Conservation (phyloP, 176 grass and related monocot species). For the bread wheat (Triticum aestivum) region DNA sequence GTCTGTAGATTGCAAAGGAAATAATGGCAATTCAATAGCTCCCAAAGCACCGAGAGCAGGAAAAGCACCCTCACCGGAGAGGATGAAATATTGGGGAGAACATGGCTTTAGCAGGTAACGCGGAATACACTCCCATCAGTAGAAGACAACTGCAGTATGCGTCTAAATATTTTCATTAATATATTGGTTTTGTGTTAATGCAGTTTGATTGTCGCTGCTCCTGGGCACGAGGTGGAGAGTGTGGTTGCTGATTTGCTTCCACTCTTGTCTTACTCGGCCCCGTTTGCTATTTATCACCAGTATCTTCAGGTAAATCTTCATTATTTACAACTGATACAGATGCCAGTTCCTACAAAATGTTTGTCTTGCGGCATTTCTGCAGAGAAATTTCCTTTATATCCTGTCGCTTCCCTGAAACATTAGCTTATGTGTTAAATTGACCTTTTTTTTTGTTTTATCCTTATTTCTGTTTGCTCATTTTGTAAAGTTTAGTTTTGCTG, state of each 20-base stretch:
- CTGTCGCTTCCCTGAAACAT: not conserved
- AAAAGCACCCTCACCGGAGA: constrained; percentile 55
- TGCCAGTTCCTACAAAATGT: too few relatives aligned
- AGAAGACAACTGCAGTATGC: not conserved
- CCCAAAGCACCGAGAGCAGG: constrained; percentile 52
- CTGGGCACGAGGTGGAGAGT: constrained; percentile 62
- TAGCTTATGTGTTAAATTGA: not conserved
- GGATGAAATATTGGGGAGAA: constrained; percentile 72
- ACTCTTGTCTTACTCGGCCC: constrained; percentile 83
- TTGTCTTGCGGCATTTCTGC: not conserved
- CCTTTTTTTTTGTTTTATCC: not conserved
- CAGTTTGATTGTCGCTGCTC: constrained; percentile 91
- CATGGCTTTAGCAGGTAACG: constrained; percentile 87
- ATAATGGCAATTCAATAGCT: constrained; percentile 32
- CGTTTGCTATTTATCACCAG: constrained; percentile 92
- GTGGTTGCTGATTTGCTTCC: constrained; percentile 81
- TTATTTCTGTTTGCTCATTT: constrained; percentile 1
- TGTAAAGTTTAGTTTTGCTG: constrained; percentile 15
- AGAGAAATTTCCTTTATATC: not conserved
- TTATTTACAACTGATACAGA: too few relatives aligned
- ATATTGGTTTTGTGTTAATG: constrained; percentile 28
- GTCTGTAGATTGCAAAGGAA: constrained; percentile 43
- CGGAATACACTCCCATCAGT: not conserved
- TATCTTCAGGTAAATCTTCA: constrained; percentile 62
- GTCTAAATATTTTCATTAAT: constrained; percentile 17